Evolutionary conservation across 257 asterid genomes (phyloP), one percentile per base, ranked within the genome.

Genomic region (Craterostigma plantagineum): DNA sequence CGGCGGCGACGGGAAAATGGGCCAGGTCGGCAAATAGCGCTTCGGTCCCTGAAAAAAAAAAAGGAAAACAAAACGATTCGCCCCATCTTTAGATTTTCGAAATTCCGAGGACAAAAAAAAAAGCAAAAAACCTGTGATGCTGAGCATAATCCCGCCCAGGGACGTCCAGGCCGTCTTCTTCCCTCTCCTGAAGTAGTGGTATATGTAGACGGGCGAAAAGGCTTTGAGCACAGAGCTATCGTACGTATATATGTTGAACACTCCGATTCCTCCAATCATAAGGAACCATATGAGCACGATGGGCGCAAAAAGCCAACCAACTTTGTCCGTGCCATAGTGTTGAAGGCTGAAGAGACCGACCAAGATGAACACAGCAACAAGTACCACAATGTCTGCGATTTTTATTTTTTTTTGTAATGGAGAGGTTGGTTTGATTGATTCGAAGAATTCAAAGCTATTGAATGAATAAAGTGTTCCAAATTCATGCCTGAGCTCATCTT

Each of bases 301-400:
- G 7, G 98, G 98, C 51, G 98, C 98, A 62, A 82, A 87, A 43
- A 87, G 77, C 98, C 92, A 87, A 37, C 98, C 93, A 30, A 87
- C 98, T 79, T 54, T 83, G 55, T 82, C 98, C 7, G 98, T 82
- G 40, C 98, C 98, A 11, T 79, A 79, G 61, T 87, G 98, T 50
- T 87, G 98, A 84, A 87, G 46, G 64, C 98, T 82, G 63, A 87
- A 87, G 54, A 87, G 66, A 45, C 93, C 95, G 33, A 87, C 80
- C 60, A 87, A 67, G 51, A 87, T 79, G 52, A 79, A 39, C 40
- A 79, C 98, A 35, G 98, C 92, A 18, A 87, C 91, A 33, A 87
- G 37, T 41, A 82, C 92, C 35, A 82, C 95, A 34, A 79, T 72
- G 58, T 71, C 98, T 87, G 91, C 76, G 58, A 48, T 50, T 57